Evolutionary conservation across 1,139 yeast genomes (phyloP).

Genomic region (Blastobotrys capitulatus): DNA sequence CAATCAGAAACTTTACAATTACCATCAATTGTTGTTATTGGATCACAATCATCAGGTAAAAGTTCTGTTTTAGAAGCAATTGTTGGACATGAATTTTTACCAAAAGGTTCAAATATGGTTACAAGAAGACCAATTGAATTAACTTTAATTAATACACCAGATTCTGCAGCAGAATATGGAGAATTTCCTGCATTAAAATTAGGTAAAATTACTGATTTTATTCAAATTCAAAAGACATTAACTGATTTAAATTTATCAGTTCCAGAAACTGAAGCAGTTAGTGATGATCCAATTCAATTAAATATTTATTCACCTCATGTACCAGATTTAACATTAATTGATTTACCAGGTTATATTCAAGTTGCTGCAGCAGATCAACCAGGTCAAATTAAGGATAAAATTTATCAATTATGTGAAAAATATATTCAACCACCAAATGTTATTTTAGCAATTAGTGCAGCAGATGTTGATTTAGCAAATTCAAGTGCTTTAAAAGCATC

Average conservation of each 20-base stretch:
- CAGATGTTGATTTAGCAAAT: constrained; percentile 96
- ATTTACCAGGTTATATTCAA: constrained; percentile 96
- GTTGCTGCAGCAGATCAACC: constrained; percentile 98
- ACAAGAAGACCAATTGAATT: constrained; percentile 93
- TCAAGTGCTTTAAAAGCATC: constrained; percentile 92
- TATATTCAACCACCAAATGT: constrained; percentile 90
- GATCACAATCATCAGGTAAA: constrained; percentile 96
- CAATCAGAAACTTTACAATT: constrained; percentile 71
- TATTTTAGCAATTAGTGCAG: constrained; percentile 92
- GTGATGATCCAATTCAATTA: constrained; percentile 86
- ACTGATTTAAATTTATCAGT: constrained; percentile 90
- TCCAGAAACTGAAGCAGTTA: constrained; percentile 75
- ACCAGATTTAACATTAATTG: constrained; percentile 91
- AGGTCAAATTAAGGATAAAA: constrained; percentile 67
- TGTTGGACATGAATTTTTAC: constrained; percentile 91
- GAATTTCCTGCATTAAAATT: constrained; percentile 89
- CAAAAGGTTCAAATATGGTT: constrained; percentile 94
- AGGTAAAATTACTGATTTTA: constrained; percentile 77
- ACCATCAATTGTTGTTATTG: constrained; percentile 94
- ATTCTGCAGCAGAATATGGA: constrained; percentile 77
- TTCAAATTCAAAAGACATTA: constrained; percentile 78
- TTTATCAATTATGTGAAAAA: constrained; percentile 71
- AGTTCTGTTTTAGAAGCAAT: constrained; percentile 90
- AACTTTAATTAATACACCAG: constrained; percentile 83
- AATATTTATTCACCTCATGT: constrained; percentile 88